Evolutionary conservation across 495 filamentous ascomycete genomes (phyloP).

Genomic region (Neurospora sp.): DNA sequence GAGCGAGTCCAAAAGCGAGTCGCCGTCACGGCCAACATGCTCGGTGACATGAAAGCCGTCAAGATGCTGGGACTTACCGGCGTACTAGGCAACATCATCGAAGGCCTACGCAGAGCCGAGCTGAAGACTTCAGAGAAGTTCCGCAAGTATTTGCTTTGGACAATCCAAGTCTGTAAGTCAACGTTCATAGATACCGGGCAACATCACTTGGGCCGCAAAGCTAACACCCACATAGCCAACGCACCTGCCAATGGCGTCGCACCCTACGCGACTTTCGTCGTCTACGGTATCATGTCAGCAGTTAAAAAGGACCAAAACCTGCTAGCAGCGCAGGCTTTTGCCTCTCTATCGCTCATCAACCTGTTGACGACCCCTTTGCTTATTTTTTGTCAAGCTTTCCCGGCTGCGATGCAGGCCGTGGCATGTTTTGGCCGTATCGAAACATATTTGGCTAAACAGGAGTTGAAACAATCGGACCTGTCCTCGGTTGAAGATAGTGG

Average conservation of each 20-base stretch:
- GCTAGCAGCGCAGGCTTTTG: conserved; percentile 39
- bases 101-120: conserved; percentile 41
- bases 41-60: conserved; percentile 32
- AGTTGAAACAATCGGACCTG: background rate
- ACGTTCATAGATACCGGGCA: background rate
- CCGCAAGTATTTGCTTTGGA: conserved; percentile 31
- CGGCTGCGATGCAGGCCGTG: conserved; percentile 38
- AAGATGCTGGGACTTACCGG: conserved; percentile 31
- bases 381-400: conserved; percentile 43
- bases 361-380: conserved; percentile 45
- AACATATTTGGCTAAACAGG: conserved; percentile 17
- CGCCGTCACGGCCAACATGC: conserved; percentile 22
- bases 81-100: conserved; percentile 23
- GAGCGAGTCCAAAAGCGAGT: conserved; percentile 27
- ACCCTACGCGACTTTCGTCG: conserved; percentile 17
- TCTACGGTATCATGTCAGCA: conserved; percentile 18
- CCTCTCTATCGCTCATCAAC: conserved; percentile 46
- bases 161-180: conserved; percentile 8
- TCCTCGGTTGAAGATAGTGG: background rate
- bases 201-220: background rate
- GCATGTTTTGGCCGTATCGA: conserved; percentile 51
- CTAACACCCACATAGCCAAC: background rate
- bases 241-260: conserved; percentile 32
- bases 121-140: conserved; percentile 45
- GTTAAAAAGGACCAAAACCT: conserved; percentile 20